A percentile compares a stretch with the other conserved stretches of the same genome.
These are phyloP conservation scores for Cryptococcus jaspeensis DNA, from an alignment of 1,284 basidiomycete genomes.

Conservation along the genomic window DNA sequence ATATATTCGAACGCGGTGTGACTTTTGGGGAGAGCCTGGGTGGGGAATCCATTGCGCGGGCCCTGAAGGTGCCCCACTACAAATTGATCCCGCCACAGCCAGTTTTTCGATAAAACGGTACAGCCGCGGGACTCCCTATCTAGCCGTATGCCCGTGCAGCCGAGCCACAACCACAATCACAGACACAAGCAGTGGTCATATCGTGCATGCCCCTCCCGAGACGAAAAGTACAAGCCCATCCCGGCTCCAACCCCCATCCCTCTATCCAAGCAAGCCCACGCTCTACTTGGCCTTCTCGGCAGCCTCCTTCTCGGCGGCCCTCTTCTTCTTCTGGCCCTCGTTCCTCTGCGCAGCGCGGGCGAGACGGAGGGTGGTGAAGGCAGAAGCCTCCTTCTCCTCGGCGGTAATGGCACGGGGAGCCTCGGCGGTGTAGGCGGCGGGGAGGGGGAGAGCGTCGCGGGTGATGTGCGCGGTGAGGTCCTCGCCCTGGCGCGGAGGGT, in stretches of 20 bases:
- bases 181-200: constrained; percentile 6
- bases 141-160: neutral
- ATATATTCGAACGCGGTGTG: neutral
- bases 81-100: neutral
- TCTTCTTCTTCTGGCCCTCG: constrained; percentile 80
- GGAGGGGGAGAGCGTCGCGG: constrained; percentile 68
- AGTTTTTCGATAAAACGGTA: neutral
- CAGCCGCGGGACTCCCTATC: neutral
- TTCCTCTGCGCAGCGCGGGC: constrained; percentile 80
- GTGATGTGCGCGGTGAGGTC: constrained; percentile 80
- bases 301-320: constrained; percentile 53
- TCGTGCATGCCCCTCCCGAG: constrained; percentile 17
- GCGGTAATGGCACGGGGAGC: constrained; percentile 88
- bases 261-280: constrained; percentile 1
- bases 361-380: constrained; percentile 84
- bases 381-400: constrained; percentile 86
- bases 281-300: constrained; percentile 50
- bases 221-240: constrained; percentile 9
- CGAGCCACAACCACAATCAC: neutral
- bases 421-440: constrained; percentile 69
- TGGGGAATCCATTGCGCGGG: neutral
- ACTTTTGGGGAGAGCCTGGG: neutral
- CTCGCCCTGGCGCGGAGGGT: constrained; percentile 61
- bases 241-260: neutral
- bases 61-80: constrained; percentile 5